phyloP scores from a whole-genome alignment of 1,284 basidiomycete species.

The Heterobasidion parviporum region DNA sequence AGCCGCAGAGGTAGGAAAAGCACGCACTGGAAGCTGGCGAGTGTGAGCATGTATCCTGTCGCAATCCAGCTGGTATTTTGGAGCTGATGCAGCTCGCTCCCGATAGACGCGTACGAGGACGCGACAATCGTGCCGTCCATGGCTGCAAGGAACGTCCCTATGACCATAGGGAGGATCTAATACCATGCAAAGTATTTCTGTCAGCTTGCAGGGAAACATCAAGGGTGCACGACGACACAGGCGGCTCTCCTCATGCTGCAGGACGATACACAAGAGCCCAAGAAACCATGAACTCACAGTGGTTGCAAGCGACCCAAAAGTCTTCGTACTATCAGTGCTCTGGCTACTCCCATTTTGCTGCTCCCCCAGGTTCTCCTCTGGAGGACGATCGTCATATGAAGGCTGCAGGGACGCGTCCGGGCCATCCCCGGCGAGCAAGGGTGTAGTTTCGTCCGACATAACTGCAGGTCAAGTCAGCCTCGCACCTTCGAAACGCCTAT shows the following conservation, averaged over 20 bases:
- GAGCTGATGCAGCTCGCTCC: constrained; percentile 52
- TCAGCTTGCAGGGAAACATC: neutral
- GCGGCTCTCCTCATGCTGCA: neutral
- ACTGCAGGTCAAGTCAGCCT: too few species aligned
- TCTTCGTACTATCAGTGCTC: neutral
- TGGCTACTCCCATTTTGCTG: neutral
- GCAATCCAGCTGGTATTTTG: constrained; percentile 63
- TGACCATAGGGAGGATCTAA: constrained; percentile 48
- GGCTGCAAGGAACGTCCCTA: constrained; percentile 50
- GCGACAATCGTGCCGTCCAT: constrained; percentile 56
- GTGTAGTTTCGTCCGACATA: too few species aligned
- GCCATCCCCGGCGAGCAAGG: too few species aligned
- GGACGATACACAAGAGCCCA: neutral
- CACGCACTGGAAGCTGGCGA: constrained; percentile 54
- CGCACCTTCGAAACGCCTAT: too few species aligned
- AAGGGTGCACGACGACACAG: neutral
- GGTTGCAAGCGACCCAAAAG: neutral
- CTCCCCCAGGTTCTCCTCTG: too few species aligned
- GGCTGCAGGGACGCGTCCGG: too few species aligned
- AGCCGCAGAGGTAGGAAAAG: neutral
- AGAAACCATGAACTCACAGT: neutral
- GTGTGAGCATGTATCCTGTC: constrained; percentile 52
- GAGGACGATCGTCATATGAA: too few species aligned
- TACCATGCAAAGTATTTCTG: neutral
- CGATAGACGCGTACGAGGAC: constrained; percentile 53